phyloP scores from a whole-genome alignment of 2,329 filamentous ascomycete species.

The Cytospora schulzeri region DNA sequence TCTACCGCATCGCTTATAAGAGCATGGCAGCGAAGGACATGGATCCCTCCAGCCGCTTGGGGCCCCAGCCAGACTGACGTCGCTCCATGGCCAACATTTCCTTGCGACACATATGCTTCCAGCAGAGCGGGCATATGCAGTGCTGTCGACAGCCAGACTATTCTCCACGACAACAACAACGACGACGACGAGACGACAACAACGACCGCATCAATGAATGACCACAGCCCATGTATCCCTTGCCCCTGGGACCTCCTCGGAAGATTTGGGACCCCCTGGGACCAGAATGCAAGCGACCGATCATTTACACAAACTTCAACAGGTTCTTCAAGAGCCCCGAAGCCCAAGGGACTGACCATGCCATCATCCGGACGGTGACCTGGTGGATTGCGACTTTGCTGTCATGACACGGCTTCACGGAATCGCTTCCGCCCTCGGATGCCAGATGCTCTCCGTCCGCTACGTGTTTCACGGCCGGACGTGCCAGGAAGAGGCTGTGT shows the following conservation, averaged over 20 bases:
- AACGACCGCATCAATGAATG: background rate
- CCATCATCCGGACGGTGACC: background rate
- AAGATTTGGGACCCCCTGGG: background rate
- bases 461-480: background rate
- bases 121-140: background rate
- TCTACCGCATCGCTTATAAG: conserved; percentile 3
- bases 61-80: conserved; percentile 2
- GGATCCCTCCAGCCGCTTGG: conserved; percentile 2
- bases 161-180: background rate
- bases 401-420: background rate
- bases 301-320: background rate
- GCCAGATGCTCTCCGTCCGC: background rate
- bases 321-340: background rate
- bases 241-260: background rate
- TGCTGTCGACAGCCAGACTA: background rate
- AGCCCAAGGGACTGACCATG: background rate
- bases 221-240: too few species aligned
- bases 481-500: background rate
- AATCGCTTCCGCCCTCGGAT: background rate
- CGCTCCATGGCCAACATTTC: background rate
- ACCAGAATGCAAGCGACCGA: background rate
- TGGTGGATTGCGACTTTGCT: background rate
- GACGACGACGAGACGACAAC: background rate
- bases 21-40: background rate
- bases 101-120: conserved; percentile 2